Percentiles rank a stretch among this genome's conserved stretches.
phyloP scores from a whole-genome alignment of 768 basidiomycete genomes.

The Hygrocybe punicea region DNA sequence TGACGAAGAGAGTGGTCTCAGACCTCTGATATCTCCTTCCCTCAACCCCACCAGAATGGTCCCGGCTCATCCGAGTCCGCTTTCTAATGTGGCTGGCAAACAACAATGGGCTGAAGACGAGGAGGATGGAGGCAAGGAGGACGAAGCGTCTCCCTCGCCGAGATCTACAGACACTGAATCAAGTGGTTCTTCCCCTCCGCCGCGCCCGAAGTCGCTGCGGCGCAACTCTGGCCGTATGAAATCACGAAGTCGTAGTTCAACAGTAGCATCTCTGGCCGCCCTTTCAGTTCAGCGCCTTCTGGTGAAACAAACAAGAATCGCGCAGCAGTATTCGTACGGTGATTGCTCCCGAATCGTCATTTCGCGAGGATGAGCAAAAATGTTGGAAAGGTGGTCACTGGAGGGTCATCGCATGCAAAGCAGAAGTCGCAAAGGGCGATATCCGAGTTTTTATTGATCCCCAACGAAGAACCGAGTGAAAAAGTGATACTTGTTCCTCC shows the following conservation, averaged over 20 bases:
- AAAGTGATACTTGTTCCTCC: slow-evolving; percentile 12
- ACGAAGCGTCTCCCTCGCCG: slow-evolving; percentile 60
- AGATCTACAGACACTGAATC: slow-evolving; percentile 64
- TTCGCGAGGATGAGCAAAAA: slow-evolving; percentile 29
- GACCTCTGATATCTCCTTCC: slow-evolving; percentile 31
- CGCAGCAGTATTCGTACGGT: slow-evolving; percentile 71
- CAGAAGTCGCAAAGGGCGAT: slow-evolving; percentile 29
- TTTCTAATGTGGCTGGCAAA: slow-evolving; percentile 55
- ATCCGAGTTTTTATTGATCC: slow-evolving; percentile 29
- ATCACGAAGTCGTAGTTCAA: slow-evolving; percentile 61
- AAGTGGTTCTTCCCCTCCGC: slow-evolving; percentile 35
- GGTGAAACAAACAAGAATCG: slow-evolving; percentile 51
- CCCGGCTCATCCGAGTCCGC: slow-evolving; percentile 57
- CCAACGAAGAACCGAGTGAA: slow-evolving; percentile 9
- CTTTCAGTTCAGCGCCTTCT: slow-evolving; percentile 30
- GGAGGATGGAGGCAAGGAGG: slow-evolving; percentile 35
- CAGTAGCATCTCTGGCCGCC: slow-evolving; percentile 58
- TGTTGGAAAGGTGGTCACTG: slow-evolving; percentile 23
- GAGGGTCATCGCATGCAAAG: slow-evolving; percentile 26
- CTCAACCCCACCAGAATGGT: slow-evolving; percentile 27
- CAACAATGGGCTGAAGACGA: slow-evolving; percentile 57
- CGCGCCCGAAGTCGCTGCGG: slow-evolving; percentile 32
- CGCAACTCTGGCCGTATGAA: slow-evolving; percentile 34
- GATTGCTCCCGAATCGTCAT: slow-evolving; percentile 49
- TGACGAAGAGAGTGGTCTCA: slow-evolving; percentile 31